A percentile compares a stretch with the other conserved stretches of the same genome.
Evolutionary conservation across 73 alveolate genomes (phyloP).

Genomic region (Tetrahymena thermophila): DNA sequence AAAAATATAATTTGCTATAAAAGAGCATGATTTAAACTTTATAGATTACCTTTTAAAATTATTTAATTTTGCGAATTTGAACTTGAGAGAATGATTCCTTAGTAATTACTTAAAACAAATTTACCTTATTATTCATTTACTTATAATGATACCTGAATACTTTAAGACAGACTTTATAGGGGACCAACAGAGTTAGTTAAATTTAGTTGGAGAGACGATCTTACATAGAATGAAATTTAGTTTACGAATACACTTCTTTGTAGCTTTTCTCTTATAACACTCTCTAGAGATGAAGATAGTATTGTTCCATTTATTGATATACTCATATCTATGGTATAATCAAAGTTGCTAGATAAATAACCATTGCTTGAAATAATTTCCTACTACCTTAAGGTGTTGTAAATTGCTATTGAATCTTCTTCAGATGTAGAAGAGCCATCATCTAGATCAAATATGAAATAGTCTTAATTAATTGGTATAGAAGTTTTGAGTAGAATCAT

Average conservation of each 20-base stretch:
- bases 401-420: neutral
- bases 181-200: neutral
- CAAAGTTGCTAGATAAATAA: neutral
- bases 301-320: neutral
- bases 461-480: neutral
- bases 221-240: neutral
- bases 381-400: neutral
- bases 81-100: neutral
- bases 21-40: neutral
- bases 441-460: neutral
- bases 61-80: neutral
- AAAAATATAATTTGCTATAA: neutral
- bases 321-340: neutral
- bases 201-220: neutral
- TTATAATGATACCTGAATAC: neutral
- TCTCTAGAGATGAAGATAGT: neutral
- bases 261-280: neutral
- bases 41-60: neutral
- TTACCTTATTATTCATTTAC: neutral
- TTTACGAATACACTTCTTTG: neutral
- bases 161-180: neutral
- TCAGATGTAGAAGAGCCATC: neutral
- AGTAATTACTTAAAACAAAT: neutral
- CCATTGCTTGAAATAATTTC: neutral
- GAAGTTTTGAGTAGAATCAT: neutral